Evolutionary conservation across 345 rosid species (phyloP).

Genomic region (Eucalyptus cloeziana): DNA sequence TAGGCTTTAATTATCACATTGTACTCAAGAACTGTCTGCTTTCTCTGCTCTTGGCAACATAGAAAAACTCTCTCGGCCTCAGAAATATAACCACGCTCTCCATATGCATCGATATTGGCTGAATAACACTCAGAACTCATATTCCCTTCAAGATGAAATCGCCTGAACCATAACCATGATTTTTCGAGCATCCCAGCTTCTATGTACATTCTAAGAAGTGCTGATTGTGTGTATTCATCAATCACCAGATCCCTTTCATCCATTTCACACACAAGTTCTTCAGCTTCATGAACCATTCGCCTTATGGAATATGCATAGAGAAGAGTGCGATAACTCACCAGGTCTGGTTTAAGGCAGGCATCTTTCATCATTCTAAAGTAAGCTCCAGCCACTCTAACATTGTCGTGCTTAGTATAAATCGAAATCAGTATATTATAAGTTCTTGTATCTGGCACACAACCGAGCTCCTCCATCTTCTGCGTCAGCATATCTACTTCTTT

Average conservation of each 20-base stretch:
- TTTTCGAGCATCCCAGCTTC: conserved; percentile 68
- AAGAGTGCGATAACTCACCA: conserved; percentile 78
- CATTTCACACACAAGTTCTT: conserved; percentile 58
- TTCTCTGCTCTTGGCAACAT: conserved; percentile 42
- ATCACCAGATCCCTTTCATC: conserved; percentile 51
- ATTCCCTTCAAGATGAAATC: conserved; percentile 52
- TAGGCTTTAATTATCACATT: conserved; percentile 95
- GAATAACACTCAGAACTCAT: conserved; percentile 81
- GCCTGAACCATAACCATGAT: conserved; percentile 81
- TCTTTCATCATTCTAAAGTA: conserved; percentile 70
- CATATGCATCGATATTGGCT: conserved; percentile 83
- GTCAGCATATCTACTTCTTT: conserved; percentile 57
- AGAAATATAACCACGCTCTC: conserved; percentile 49
- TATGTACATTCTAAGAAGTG: conserved; percentile 77
- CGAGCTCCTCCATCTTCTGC: conserved; percentile 65
- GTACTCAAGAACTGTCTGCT: conserved; percentile 48
- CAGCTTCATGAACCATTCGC: conserved; percentile 68
- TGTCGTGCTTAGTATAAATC: conserved; percentile 56
- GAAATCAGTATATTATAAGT: conserved; percentile 85
- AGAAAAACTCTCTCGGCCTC: conserved; percentile 58
- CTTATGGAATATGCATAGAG: conserved; percentile 81
- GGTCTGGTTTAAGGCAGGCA: conserved; percentile 56
- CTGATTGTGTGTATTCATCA: conserved; percentile 87
- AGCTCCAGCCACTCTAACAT: conserved; percentile 36
- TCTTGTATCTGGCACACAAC: conserved; percentile 69